Evolutionary conservation across 495 filamentous ascomycete species (phyloP), one percentile per base, ranked within the genome.

Genomic region (Daldinia childiae): DNA sequence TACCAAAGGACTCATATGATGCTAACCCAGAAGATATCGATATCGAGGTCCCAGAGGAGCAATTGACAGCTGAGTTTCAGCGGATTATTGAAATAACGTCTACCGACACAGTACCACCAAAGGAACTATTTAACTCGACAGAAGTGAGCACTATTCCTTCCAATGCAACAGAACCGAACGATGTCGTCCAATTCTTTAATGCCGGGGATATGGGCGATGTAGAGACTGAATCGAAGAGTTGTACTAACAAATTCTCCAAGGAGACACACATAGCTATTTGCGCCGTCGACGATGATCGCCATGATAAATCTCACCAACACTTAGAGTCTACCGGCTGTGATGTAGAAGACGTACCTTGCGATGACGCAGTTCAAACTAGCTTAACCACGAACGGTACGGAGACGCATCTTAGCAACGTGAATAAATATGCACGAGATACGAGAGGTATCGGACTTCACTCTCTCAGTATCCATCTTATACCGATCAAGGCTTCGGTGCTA

Each of bases 401-500:
- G 21, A 58, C 58, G n/a, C 69, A 72, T 34, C 39, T 36, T 21
- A 66, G 61, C 14, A 58, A 55, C 6, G 82, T 84, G 71, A 82
- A 74, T 32, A 82, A 86, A 21, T 90, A 89, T 74, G 64, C 86
- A 36, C 81, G 86, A 21, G 71, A 74, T 0, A 88, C 85, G 12
- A 79, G 87, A 62, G 88, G 88, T 1, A 76, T 90, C 7, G 73
- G 82, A 2, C 79, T 91, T 1, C 71, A 84, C 39, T 80, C 77
- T 17, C 78, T 91, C 4, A 78, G 81, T 43, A 80, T 91, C 34
- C 81, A 89, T 66, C 83, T 87, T 48, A 81, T 91, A 29, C 88
- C 89, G 0, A 77, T 87, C 61, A 86, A 83, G 73, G 79, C 87
- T 0, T 82, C 82, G 0, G 79, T 88, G 0, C 55, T 91, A 6